Conservation (phyloP, 495 filamentous ascomycete species). For the Cairneyella variabilis region DNA sequence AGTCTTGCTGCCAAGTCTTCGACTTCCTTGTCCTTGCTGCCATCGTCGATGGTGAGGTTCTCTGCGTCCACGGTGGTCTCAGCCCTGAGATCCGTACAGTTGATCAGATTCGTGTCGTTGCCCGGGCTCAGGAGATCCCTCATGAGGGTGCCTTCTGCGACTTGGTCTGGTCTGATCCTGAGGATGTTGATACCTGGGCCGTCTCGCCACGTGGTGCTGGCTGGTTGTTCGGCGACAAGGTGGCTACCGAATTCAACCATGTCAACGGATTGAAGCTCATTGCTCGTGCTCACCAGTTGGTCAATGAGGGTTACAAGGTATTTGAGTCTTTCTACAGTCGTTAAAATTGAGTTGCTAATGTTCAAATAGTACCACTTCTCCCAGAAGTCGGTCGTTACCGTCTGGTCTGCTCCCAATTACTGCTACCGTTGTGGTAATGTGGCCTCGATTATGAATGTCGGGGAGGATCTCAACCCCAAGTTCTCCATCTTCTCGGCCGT, state of each 20-base stretch:
- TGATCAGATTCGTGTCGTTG: constrained; percentile 96
- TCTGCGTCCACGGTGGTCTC: constrained; percentile 96
- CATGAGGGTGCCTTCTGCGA: constrained; percentile 99
- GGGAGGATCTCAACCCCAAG: constrained; percentile 74
- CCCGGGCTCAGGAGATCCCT: constrained; percentile 93
- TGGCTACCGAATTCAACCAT: constrained; percentile 98
- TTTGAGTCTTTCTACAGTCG: constrained; percentile 2
- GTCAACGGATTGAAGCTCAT: constrained; percentile 95
- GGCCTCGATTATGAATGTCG: constrained; percentile 92
- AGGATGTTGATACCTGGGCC: constrained; percentile 98
- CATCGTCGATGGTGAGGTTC: constrained; percentile 92
- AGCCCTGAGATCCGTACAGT: constrained; percentile 95
- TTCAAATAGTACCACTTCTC: constrained; percentile 75
- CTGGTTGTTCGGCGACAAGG: constrained; percentile 97
- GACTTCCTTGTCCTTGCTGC: constrained; percentile 96
- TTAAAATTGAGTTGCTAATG: constrained; percentile 16
- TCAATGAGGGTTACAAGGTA: constrained; percentile 97
- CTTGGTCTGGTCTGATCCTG: constrained; percentile 96
- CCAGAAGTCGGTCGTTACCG: constrained; percentile 96
- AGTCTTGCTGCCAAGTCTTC: constrained; percentile 97
- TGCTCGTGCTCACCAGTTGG: constrained; percentile 91
- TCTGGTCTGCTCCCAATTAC: constrained; percentile 99
- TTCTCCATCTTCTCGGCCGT: constrained; percentile 97
- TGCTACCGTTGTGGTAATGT: constrained; percentile 98
- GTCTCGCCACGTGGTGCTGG: constrained; percentile 92